These are phyloP conservation scores for Pythium aristosporum DNA, from an alignment of 352 stramenopile genomes.

Conservation along the genomic window DNA sequence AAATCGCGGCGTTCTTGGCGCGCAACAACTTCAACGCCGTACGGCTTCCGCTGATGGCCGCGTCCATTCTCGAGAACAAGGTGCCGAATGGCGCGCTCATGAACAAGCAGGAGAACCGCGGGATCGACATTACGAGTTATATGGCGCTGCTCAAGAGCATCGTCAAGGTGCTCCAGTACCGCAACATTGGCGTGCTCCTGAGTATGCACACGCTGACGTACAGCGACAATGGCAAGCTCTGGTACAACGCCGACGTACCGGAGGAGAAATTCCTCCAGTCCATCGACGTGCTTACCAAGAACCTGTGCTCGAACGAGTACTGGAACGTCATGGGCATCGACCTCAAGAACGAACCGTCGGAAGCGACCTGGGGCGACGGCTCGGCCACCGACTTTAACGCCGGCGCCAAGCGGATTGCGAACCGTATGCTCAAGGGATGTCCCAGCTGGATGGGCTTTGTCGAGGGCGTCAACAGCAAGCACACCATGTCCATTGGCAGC, in stretches of 20 bases:
- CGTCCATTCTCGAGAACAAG: constrained; percentile 40
- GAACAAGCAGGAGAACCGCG: constrained; percentile 54
- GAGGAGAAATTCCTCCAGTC: constrained; percentile 32
- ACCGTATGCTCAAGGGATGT: constrained; percentile 69
- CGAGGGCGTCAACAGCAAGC: constrained; percentile 48
- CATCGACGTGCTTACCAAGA: constrained; percentile 39
- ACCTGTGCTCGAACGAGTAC: constrained; percentile 59
- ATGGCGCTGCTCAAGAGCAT: constrained; percentile 43
- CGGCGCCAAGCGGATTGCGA: constrained; percentile 46
- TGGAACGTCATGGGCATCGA: constrained; percentile 80
- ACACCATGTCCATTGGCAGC: constrained; percentile 49
- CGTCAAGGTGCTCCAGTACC: constrained; percentile 37
- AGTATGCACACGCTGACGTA: constrained; percentile 40
- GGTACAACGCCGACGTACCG: constrained; percentile 30
- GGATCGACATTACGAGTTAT: constrained; percentile 40
- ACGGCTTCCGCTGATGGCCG: constrained; percentile 62
- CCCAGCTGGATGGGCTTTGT: constrained; percentile 74
- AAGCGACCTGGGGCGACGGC: constrained; percentile 53
- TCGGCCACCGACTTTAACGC: constrained; percentile 45
- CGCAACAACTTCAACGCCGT: constrained; percentile 81
- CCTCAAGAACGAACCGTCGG: constrained; percentile 62
- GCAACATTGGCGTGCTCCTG: constrained; percentile 44
- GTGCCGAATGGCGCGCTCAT: constrained; percentile 33
- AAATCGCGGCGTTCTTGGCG: constrained; percentile 63
- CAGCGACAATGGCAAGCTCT: constrained; percentile 32